Percentiles rank a stretch among this genome's conserved stretches.
Evolutionary conservation across 208 protist genomes (phyloP).

Genomic region (Herpetomonas samuelpessoai): DNA sequence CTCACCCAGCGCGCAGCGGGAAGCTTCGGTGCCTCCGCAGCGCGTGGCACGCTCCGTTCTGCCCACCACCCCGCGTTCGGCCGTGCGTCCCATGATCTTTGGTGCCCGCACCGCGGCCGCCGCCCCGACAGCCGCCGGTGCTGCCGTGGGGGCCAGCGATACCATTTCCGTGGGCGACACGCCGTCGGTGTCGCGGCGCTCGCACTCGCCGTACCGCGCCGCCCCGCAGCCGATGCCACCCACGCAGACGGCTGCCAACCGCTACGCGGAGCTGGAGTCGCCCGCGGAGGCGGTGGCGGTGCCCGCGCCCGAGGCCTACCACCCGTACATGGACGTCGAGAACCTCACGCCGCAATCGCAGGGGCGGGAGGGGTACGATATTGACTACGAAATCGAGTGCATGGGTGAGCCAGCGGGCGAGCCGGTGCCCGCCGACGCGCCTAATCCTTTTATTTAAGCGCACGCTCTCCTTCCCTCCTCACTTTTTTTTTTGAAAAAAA

Average conservation of each 20-base stretch:
- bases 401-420: neutral
- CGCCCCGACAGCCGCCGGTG: conserved; percentile 1
- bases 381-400: neutral
- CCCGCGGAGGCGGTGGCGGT: too few species aligned
- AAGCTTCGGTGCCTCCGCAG: conserved; percentile 18
- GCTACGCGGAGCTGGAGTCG: neutral
- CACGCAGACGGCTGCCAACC: neutral
- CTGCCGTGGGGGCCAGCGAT: conserved; percentile 1
- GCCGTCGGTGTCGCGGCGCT: conserved; percentile 37
- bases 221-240: neutral
- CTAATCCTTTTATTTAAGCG: too few species aligned
- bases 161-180: conserved; percentile 22
- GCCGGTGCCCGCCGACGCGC: too few species aligned
- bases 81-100: conserved; percentile 10
- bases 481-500: too few species aligned
- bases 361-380: neutral
- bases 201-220: conserved; percentile 29
- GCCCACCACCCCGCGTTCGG: conserved; percentile 6
- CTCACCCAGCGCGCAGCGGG: neutral
- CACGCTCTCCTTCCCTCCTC: too few species aligned
- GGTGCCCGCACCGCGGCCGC: neutral
- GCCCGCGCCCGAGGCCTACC: neutral
- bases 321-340: neutral
- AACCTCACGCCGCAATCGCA: neutral
- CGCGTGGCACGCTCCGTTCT: conserved; percentile 19